Evolutionary conservation across 352 stramenopile species (phyloP).

Genomic region (Phytophthora nicotianae): DNA sequence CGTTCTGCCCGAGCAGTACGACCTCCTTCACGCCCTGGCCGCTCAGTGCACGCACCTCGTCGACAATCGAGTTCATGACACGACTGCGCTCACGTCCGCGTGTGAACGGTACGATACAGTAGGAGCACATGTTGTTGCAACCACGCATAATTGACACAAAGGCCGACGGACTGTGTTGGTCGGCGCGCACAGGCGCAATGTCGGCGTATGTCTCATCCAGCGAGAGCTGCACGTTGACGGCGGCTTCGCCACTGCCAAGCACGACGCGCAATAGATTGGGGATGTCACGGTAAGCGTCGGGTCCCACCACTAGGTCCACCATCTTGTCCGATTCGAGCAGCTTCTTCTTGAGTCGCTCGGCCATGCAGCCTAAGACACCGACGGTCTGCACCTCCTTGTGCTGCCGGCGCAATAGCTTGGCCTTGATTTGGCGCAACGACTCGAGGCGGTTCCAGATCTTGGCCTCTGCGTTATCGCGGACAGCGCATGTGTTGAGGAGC

Average conservation of each 20-base stretch:
- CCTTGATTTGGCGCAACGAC: conserved; percentile 73
- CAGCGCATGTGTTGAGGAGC: conserved; percentile 99
- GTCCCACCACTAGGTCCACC: conserved; percentile 98
- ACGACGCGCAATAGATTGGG: conserved; percentile 93
- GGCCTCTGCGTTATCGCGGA: conserved; percentile 98
- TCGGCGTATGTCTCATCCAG: conserved; percentile 99
- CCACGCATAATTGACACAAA: conserved; percentile 99
- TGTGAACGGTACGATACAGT: conserved; percentile 99
- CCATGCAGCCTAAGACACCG: conserved; percentile 99
- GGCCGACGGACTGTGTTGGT: conserved; percentile 85
- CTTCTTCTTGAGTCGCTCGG: conserved; percentile 97
- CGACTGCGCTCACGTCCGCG: conserved; percentile 94
- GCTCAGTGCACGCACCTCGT: conserved; percentile 91
- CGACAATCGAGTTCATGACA: conserved; percentile 93
- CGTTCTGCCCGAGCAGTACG: conserved; percentile 99
- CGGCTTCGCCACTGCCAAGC: conserved; percentile 62
- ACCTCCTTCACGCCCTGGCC: conserved; percentile 97
- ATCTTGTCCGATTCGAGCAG: conserved; percentile 95
- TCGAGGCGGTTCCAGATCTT: conserved; percentile 93
- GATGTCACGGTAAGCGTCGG: conserved; percentile 98
- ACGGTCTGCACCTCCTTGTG: conserved; percentile 80
- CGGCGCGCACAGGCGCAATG: conserved; percentile 93
- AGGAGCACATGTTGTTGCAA: conserved; percentile 99
- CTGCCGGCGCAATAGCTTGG: conserved; percentile 74
- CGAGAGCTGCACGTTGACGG: conserved; percentile 96